Evolutionary conservation across 441 rosid species (phyloP).

Genomic region (Eutrema salsugineum): DNA sequence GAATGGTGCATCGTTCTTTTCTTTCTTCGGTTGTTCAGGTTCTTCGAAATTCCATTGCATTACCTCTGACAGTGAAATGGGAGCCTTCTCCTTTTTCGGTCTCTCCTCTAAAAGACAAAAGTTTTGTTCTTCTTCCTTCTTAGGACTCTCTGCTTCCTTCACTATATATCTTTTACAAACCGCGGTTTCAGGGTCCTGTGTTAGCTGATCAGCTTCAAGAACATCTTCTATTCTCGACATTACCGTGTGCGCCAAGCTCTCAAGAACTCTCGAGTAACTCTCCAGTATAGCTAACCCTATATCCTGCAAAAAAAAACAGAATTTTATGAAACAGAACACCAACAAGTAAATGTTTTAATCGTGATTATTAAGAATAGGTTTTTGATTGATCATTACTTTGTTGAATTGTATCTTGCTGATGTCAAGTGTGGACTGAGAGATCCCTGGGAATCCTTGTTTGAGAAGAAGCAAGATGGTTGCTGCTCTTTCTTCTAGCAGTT

Average conservation of each 20-base stretch:
- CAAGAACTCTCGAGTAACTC: constrained; percentile 40
- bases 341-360: not conserved
- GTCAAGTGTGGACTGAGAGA: constrained; percentile 85
- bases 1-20: constrained; percentile 32
- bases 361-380: not conserved
- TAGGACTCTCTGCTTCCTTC: constrained; percentile 16
- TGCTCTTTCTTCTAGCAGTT: constrained; percentile 82
- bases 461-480: constrained; percentile 72
- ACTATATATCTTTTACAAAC: constrained; percentile 14
- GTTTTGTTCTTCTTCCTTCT: not conserved
- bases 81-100: not conserved
- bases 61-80: constrained; percentile 25
- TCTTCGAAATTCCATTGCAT: constrained; percentile 57
- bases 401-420: constrained; percentile 87
- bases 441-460: constrained; percentile 70
- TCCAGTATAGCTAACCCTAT: constrained; percentile 35
- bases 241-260: constrained; percentile 34
- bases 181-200: constrained; percentile 39
- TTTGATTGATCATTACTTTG: constrained; percentile 40
- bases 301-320: constrained; percentile 19
- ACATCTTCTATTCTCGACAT: constrained; percentile 37
- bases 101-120: constrained; percentile 17
- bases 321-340: not conserved
- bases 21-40: constrained; percentile 26
- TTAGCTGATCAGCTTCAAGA: constrained; percentile 32